Evolutionary conservation across 2,329 filamentous ascomycete species (phyloP), one percentile per base, ranked within the genome.

Genomic region (Xylariales sp.): DNA sequence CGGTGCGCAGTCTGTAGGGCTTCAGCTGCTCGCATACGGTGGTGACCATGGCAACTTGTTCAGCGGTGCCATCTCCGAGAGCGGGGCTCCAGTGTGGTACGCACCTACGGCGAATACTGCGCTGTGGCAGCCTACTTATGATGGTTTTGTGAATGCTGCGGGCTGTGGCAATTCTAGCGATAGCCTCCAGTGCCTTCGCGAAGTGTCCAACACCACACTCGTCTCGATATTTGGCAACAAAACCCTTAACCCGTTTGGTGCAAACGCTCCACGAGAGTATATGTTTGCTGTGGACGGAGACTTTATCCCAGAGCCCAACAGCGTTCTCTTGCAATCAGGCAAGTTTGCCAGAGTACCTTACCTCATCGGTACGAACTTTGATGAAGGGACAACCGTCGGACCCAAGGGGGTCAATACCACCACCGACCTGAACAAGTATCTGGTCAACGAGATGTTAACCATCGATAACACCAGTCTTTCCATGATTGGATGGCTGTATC

Each of bases 11-110:
- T 69, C 64, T 5, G 64, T 78, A 3, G 67, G 67, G 5, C 59
- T 61, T 30, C 74, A 78, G 34, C 60, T 74, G 4, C 53, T 71
- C 8, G 70, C 72, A 4, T 76, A 76, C 45, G 67, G 66, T 12
- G 74, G 74, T 3, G 54, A 68, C 29, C 62, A 78, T 40, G 70
- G 79, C 34, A 57, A 60, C 4, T 61, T 81, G 1, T 81, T 81
- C 53, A 63, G 70, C 5, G 67, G 56, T 14, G 73, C 63, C 3
- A 74, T 80, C 20, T 57, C 66, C 28, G 57, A 79, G 47, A 72
- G 66, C 17, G 73, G 72, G 15, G 59, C 55, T 20, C 57, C 61
- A 14, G 43, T 64, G 5, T n/a, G n/a, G n/a, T n/a, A n/a, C n/a
- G 52, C 57, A 21, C n/a, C 25, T 15, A 35, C 28, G 17, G 35